Evolutionary conservation across 192 early-diverging fungal genomes (phyloP), one percentile per base, ranked within the genome.

Genomic region (Backusella tarrabulga): DNA sequence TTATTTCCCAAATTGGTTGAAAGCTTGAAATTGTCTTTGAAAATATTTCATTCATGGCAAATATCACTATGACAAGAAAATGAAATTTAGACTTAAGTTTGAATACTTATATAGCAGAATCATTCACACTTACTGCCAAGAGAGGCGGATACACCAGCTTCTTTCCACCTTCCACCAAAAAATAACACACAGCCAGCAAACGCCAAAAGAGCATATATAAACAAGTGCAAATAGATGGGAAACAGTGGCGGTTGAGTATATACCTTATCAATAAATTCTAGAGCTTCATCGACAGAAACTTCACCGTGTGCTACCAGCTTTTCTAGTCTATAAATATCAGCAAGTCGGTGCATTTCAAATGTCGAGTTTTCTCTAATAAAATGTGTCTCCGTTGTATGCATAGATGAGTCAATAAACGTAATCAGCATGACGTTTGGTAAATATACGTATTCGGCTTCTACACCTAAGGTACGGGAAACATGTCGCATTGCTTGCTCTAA

Each of bases 381-480:
- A 70, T 92, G 92, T 0, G 93, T 94, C 63, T 94, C 92, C 19
- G 91, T 91, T 0, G 91, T 88, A 35, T 92, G 88, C 8, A 90
- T 94, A 42, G 88, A 87, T 5, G 85, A 84, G 77, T 94, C 91
- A 60, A 90, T 84, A 78, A 94, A 94, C n/a, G 88, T 87, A 26
- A 92, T 86, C n/a, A 94, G 85, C 85, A 94, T 91, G 67, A 92
- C 84, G 26, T 91, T 90, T n/a, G 93, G 93, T 41, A 92, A 77
- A 73, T 87, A 90, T 19, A 91, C 87, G 66, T 90, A 91, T 54
- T 88, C 88, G 1, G 90, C 82, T n/a, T 92, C 86, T 67, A 93
- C 83, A 29, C 89, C 88, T 23, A 93, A 76, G 9, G 86, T 82
- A 44, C 84, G 80, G 4, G 92, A 88, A 23, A 91, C 85, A 21